Conservation (phyloP, 345 rosid genomes). For the Boechera retrofracta region DNA sequence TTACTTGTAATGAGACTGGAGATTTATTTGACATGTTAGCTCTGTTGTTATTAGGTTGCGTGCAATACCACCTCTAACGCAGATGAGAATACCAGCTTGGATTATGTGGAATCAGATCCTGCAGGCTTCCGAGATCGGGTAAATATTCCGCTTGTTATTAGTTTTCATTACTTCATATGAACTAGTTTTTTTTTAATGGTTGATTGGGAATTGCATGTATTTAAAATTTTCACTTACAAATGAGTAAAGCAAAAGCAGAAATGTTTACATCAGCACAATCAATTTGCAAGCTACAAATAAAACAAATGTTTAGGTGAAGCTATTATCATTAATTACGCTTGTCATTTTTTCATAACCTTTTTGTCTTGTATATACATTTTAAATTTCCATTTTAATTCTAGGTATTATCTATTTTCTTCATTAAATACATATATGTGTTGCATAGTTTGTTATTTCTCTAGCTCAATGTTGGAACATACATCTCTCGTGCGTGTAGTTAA, state of each 20-base stretch:
- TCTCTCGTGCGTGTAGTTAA: background rate
- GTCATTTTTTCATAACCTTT: background rate
- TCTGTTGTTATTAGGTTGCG: constrained; percentile 55
- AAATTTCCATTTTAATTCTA: constrained; percentile 12
- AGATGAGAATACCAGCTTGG: constrained; percentile 62
- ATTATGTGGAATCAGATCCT: constrained; percentile 74
- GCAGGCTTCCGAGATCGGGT: constrained; percentile 85
- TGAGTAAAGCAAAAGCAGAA: constrained; percentile 2
- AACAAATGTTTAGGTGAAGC: background rate
- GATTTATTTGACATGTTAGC: constrained; percentile 30
- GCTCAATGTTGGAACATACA: too few species aligned
- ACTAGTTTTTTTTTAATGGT: background rate
- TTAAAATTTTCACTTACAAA: background rate
- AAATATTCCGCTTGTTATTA: constrained; percentile 24
- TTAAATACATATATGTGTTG: background rate
- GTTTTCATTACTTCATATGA: background rate
- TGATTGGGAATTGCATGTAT: constrained; percentile 2
- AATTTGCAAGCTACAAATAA: constrained; percentile 3
- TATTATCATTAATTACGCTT: constrained; percentile 7
- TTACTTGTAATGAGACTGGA: constrained; percentile 24
- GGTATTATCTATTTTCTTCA: constrained; percentile 4
- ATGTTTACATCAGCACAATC: constrained; percentile 14
- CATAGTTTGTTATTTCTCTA: too few species aligned
- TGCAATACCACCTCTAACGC: constrained; percentile 48
- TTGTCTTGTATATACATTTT: background rate